Base-by-base conservation (phyloP, 2,329 filamentous ascomycete genomes). In the Clathrospora elynae region DNA sequence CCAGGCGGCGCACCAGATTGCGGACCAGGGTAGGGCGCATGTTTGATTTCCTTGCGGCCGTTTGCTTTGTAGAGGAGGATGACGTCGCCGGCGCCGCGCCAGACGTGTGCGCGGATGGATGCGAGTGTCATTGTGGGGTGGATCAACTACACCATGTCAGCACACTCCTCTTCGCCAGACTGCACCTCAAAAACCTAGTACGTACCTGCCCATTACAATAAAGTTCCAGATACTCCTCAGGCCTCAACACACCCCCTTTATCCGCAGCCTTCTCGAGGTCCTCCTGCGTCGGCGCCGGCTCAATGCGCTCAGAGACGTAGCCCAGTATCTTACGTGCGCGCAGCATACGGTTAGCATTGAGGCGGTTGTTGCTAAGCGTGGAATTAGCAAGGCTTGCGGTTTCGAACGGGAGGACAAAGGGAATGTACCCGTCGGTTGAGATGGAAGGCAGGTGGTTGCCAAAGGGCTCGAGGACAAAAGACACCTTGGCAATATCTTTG, bases 331-430 rank as follows among this genome's bases (percentile, higher is more conserved):
- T 99, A 74, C 90, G 92, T 3, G 95, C 90, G 32, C 93, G 83
- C 35, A 99, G 78, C 93, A 99, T 97, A 41, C 92, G 83, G 65
- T 97, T 99, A 8, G 93, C 93, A 67, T 97, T 99, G 36, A 99
- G 78, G 16, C 93, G 85, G 55, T 91, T 92, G 68, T 92, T 95
- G 37, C 86, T 81, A 51, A 49, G 49, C 33, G 49, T 46, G 39
- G 59, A 34, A 54, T 62, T 61, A 63, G 58, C 55, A 29, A 42
- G 43, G 10, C 55, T 49, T 24, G 61, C 49, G 49, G 51, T 59
- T 24, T 66, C 53, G 42, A 54, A 44, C 30, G 51, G 52, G 30
- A 57, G 46, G 36, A 59, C 41, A 30, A 64, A 49, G 34, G 51
- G 54, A 42, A 68, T 73, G 62, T 75, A 82, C 79, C 77, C 86